phyloP scores from a whole-genome alignment of 345 rosid genomes.

The Eucalyptus regnans region DNA sequence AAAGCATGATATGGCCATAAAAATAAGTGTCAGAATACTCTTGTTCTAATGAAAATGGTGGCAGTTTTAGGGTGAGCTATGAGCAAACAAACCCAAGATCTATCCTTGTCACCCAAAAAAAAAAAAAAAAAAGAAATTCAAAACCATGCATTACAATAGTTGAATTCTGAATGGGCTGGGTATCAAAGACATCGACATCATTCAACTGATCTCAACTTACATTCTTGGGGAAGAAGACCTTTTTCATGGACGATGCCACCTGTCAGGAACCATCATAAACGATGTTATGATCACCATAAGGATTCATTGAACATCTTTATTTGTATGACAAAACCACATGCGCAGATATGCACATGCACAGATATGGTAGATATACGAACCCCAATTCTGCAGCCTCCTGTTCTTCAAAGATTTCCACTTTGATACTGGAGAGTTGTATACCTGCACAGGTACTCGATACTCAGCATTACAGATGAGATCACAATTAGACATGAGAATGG shows the following conservation, averaged over 20 bases:
- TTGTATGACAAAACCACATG: background rate
- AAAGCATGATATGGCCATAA: background rate
- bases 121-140: background rate
- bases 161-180: background rate
- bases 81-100: background rate
- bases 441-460: constrained; percentile 3
- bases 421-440: constrained; percentile 53
- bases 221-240: constrained; percentile 82
- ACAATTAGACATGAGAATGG: background rate
- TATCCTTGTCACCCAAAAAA: background rate
- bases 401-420: constrained; percentile 86
- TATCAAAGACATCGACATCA: background rate
- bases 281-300: background rate
- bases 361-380: constrained; percentile 11
- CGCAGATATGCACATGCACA: background rate
- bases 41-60: background rate
- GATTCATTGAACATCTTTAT: background rate
- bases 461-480: background rate
- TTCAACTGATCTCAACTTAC: constrained; percentile 28
- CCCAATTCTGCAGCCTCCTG: constrained; percentile 90
- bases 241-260: constrained; percentile 97
- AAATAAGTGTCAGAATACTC: background rate
- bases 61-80: background rate
- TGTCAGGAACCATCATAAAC: constrained; percentile 10
- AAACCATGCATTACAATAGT: background rate